Base-by-base conservation (phyloP, 2,329 filamentous ascomycete species). In the Neofusicoccum sp. region DNA sequence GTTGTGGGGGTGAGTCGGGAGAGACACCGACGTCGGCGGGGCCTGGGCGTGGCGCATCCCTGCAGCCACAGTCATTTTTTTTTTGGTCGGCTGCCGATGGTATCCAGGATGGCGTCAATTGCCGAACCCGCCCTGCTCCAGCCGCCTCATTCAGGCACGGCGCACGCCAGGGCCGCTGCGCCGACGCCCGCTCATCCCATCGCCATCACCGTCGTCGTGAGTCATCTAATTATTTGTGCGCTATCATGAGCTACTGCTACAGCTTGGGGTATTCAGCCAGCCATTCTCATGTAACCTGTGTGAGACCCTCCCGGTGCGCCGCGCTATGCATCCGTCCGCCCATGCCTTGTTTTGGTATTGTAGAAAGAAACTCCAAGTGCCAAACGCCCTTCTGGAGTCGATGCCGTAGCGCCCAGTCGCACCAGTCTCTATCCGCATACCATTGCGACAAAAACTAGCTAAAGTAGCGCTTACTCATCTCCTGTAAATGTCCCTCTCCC, bases 11-110 rank as follows among this genome's bases (percentile, higher is more conserved):
- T 47, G 49, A 37, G 60, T 45, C 37, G 37, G 39, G 48, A 62
- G 33, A 62, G 49, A 47, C 49, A 36, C 39, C 61, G 61, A 62
- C 39, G 34, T 56, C 61, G 61, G 61, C 61, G 61, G 61, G 61
- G 50, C 49, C 22, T n/a, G 28, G 31, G 29, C 56, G 41, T 60
- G 44, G 44, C 56, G 56, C 44, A 60, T 49, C 56, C 56, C 56
- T 60, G 45, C 56, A 48, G 54, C 47, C 6, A 9, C 33, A 34
- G 49, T 41, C 49, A 44, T 60, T 41, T 39, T 48, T 49, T 60
- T 60, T 58, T 58, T 60, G 39, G 14, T 45, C 37, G 41, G 36
- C 54, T 58, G 22, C 22, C 22, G 22, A 22, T 34, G 44, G 44
- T 34, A 28, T 33, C 9, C 22, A 33, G 43, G 45, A 60, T 60